These are phyloP conservation scores for Lachnellula suecica DNA, from an alignment of 2,329 filamentous ascomycete genomes.

Conservation along the genomic window DNA sequence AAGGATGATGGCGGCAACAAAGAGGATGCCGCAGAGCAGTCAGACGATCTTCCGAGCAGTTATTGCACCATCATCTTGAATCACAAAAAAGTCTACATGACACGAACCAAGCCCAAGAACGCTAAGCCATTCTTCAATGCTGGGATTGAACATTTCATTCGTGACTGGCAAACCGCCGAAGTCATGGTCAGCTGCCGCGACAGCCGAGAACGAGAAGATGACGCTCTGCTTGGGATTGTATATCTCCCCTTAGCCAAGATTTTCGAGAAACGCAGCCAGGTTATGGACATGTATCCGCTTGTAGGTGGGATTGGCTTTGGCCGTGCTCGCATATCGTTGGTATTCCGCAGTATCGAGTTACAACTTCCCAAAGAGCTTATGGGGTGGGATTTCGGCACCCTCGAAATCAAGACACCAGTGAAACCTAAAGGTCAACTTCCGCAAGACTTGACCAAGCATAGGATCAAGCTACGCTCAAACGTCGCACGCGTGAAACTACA, in stretches of 20 bases:
- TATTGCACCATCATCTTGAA: conserved; percentile 76
- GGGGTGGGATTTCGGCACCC: conserved; percentile 72
- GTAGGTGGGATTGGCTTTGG: conserved; percentile 73
- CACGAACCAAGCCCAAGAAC: conserved; percentile 75
- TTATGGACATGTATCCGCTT: conserved; percentile 65
- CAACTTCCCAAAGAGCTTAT: conserved; percentile 56
- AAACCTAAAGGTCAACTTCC: conserved; percentile 44
- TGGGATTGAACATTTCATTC: conserved; percentile 69
- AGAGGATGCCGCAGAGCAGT: conserved; percentile 59
- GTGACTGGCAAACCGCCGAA: conserved; percentile 66
- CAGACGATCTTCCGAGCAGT: conserved; percentile 64
- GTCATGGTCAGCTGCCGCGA: conserved; percentile 69
- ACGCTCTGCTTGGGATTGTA: conserved; percentile 68
- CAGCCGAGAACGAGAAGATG: conserved; percentile 65
- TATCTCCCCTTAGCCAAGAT: conserved; percentile 64
- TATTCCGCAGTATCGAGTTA: conserved; percentile 69
- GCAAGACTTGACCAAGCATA: conserved; percentile 45
- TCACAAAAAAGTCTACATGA: conserved; percentile 67
- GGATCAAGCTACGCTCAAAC: conserved; percentile 57
- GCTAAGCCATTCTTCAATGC: conserved; percentile 79
- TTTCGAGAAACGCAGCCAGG: conserved; percentile 61
- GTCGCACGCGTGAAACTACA: conserved; percentile 56
- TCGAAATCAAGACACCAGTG: conserved; percentile 59
- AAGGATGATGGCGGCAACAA: conserved; percentile 36
- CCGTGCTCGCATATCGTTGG: conserved; percentile 65